Conservation (phyloP, 1,284 basidiomycete species). For the Trametes versicolor region DNA sequence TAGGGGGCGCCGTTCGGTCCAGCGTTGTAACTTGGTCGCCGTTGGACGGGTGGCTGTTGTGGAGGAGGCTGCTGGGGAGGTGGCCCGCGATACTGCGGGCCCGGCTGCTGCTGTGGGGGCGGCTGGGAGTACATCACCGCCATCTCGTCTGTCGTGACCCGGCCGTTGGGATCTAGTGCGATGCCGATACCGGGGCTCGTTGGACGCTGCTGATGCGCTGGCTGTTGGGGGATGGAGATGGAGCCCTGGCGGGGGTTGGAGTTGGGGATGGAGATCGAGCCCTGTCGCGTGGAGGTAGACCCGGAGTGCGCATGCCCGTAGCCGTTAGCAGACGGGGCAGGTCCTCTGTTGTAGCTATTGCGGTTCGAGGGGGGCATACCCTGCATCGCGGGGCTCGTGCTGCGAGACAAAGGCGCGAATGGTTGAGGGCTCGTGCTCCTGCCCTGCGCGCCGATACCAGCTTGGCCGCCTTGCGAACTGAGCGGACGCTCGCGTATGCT, state of each 20-base stretch:
- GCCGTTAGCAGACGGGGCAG: slow-evolving; percentile 32
- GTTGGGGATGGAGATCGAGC: slow-evolving; percentile 34
- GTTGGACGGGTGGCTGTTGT: slow-evolving; percentile 41
- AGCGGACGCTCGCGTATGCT: slow-evolving; percentile 58
- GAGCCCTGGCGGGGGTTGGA: slow-evolving; percentile 27
- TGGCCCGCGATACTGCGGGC: slow-evolving; percentile 36
- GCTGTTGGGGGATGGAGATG: slow-evolving; percentile 40
- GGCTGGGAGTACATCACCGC: slow-evolving; percentile 60
- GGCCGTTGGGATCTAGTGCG: slow-evolving; percentile 78
- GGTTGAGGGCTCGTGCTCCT: slow-evolving; percentile 72
- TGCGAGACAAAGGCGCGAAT: slow-evolving; percentile 51
- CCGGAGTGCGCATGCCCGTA: slow-evolving; percentile 32
- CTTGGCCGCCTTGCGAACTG: slow-evolving; percentile 70
- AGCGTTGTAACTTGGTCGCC: slow-evolving; percentile 38
- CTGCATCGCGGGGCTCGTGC: slow-evolving; percentile 54
- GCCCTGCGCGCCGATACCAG: slow-evolving; percentile 82
- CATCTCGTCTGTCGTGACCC: slow-evolving; percentile 85
- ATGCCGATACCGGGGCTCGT: slow-evolving; percentile 71
- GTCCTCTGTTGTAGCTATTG: slow-evolving; percentile 37
- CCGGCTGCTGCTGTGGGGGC: slow-evolving; percentile 35
- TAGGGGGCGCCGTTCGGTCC: slow-evolving; percentile 33
- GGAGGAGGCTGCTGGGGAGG: slow-evolving; percentile 40
- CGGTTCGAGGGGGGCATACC: slow-evolving; percentile 26
- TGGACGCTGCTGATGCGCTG: slow-evolving; percentile 44
- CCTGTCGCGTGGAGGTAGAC: slow-evolving; percentile 28